Base-by-base conservation (phyloP, 225 moss, liverwort and hornwort genomes). In the Marchantia polymorpha region DNA sequence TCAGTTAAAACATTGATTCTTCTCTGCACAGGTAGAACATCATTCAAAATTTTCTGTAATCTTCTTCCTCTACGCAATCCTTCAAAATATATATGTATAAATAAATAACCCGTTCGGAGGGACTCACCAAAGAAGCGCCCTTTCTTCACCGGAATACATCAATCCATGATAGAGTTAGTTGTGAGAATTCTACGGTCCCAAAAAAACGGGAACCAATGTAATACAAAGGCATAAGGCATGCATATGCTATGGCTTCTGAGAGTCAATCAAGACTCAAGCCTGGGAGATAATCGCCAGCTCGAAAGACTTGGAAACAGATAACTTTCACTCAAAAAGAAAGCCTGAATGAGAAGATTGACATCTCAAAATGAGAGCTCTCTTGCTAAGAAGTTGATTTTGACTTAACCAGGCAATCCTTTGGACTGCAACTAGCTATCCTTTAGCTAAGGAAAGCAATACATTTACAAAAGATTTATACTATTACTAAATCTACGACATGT, bases 391-490 rank as follows among this genome's bases (percentile, higher is more conserved):
- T 23, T 61, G n/a, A 61, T 61, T 61, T 61, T 61, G n/a, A 61
- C 23, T 7, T 61, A 61, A 61, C 61, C 61, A 61, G 61, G 61
- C 61, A 61, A 61, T 61, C 61, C 61, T 61, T 61, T 61, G 61
- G 61, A 61, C 61, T 61, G 61, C 61, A 61, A 61, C 61, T 61
- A 61, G 61, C 22, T 61, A 23, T n/a, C 23, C 61, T 16, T 61
- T 61, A 61, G 22, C 61, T 78, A 30, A 50, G 66, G 76, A 77
- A 81, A 74, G 58, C 58, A 81, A 81, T 75, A 84, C 60, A 79
- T 81, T 81, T 84, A 81, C 84, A 81, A 63, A 52, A 78, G 69
- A 78, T 39, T 55, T 81, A 70, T 10, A 29, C 78, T 61, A 77
- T 67, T 75, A 78, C 67, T 31, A 14, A 52, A 59, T 66, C 76